Evolutionary conservation across 176 grass and related monocot species (phyloP).

Genomic region (Typha latifolia): DNA sequence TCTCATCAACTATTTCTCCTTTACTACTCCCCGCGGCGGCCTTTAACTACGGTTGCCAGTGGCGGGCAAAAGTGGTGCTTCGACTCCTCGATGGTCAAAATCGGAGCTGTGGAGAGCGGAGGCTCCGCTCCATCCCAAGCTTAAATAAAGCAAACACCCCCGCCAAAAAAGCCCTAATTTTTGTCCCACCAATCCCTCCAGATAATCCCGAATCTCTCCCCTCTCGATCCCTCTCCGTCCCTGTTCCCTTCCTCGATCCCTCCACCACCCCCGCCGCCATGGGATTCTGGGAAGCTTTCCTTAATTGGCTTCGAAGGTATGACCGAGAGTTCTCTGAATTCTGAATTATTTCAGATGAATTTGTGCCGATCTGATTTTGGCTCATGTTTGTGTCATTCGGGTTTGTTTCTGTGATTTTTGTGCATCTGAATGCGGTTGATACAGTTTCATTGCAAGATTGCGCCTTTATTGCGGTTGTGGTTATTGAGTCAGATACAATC

Average conservation of each 20-base stretch:
- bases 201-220: neutral
- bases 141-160: conserved; percentile 42
- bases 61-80: neutral
- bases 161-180: neutral
- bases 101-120: neutral
- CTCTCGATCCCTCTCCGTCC: neutral
- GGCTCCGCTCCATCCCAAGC: neutral
- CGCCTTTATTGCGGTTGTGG: neutral
- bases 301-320: conserved; percentile 98
- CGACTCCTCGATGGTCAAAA: neutral
- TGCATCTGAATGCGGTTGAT: neutral
- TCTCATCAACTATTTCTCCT: no score
- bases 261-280: conserved; percentile 24
- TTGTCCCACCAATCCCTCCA: neutral
- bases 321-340: neutral
- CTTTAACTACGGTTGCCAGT: neutral
- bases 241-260: neutral
- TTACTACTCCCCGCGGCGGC: no score
- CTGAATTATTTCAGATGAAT: neutral
- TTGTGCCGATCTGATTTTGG: neutral
- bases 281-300: conserved; percentile 92
- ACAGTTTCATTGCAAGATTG: neutral
- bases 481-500: neutral
- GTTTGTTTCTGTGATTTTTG: neutral
- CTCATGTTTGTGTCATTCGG: neutral